These are phyloP conservation scores for Fusarium fracticaudum DNA, from an alignment of 2,329 filamentous ascomycete genomes.

Conservation along the genomic window DNA sequence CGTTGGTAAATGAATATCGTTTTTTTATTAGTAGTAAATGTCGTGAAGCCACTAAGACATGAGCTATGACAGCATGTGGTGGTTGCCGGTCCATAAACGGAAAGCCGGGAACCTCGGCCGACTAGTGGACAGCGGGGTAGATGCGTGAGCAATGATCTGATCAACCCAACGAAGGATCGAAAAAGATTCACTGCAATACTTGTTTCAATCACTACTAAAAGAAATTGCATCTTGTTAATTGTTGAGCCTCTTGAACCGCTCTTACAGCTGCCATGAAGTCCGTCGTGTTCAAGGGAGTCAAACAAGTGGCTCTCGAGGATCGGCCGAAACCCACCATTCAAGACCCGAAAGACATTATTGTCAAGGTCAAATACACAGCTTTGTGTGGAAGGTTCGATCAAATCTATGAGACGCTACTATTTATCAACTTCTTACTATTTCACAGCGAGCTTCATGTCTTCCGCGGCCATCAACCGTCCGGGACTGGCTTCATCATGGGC, in stretches of 20 bases:
- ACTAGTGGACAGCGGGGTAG: neutral
- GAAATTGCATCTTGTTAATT: fast-evolving
- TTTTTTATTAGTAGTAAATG: no score
- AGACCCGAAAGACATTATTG: neutral
- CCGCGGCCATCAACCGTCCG: conserved; percentile 79
- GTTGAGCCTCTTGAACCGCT: fast-evolving
- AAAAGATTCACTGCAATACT: no score
- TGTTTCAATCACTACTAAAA: no score
- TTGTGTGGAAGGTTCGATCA: conserved; percentile 19
- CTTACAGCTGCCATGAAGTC: conserved; percentile 1
- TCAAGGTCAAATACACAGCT: conserved; percentile 20
- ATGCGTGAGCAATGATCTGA: no score
- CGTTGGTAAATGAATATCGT: no score
- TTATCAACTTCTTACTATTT: no score
- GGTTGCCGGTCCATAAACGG: neutral
- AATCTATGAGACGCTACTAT: fast-evolving
- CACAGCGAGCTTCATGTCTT: conserved; percentile 77
- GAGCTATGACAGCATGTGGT: neutral
- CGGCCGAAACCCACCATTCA: conserved; percentile 11
- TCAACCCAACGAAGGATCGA: no score
- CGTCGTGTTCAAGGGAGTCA: conserved; percentile 22
- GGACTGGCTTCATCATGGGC: conserved; percentile 71
- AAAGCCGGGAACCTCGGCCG: neutral
- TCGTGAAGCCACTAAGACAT: no score
- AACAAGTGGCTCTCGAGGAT: conserved; percentile 2